Base-by-base conservation (phyloP, 768 basidiomycete genomes). In the Suillus decipiens region DNA sequence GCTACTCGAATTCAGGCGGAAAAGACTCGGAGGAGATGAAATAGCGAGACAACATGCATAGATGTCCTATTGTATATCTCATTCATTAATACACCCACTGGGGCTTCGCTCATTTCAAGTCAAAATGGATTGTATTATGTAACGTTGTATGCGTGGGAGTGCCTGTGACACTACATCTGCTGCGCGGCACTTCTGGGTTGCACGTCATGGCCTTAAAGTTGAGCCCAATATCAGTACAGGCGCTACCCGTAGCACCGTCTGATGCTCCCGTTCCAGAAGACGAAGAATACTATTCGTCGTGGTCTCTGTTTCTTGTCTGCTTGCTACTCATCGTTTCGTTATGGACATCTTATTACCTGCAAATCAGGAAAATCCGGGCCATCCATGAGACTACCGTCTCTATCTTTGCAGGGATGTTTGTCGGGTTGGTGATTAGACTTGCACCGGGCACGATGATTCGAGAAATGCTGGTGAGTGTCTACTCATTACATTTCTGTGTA, bases 301-400 rank as follows among this genome's bases (percentile, higher is more conserved):
- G 93, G 92, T 93, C 92, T n/a, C 85, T 95, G 24, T 93, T 95
- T 76, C 89, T 95, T 60, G 93, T 95, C 69, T 93, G 93, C 80
- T 76, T 93, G 65, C 88, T 99, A 39, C 89, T 99, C 64, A 91
- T 99, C 61, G 81, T 97, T 66, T 97, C 96, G 9, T 85, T 99
- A 63, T 93, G 90, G 86, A 97, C 95, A 24, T 95, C 93, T 33
- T 99, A 99, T 80, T 99, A 98, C 72, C 87, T 99, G 5, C 96
- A 99, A 82, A 93, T 98, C 72, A 95, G 96, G 75, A 85, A 91
- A 57, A 99, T 99, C 78, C 87, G 95, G 61, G 91, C 93, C 19
- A 86, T 99, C 14, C 95, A 99, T 70, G 97, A 99, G 78, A 99
- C 97, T 0, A 81, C 98, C 36, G 92, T 99, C 22, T 92, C 96